Conservation (phyloP, 2,329 filamentous ascomycete genomes). For the Phoma sp. region DNA sequence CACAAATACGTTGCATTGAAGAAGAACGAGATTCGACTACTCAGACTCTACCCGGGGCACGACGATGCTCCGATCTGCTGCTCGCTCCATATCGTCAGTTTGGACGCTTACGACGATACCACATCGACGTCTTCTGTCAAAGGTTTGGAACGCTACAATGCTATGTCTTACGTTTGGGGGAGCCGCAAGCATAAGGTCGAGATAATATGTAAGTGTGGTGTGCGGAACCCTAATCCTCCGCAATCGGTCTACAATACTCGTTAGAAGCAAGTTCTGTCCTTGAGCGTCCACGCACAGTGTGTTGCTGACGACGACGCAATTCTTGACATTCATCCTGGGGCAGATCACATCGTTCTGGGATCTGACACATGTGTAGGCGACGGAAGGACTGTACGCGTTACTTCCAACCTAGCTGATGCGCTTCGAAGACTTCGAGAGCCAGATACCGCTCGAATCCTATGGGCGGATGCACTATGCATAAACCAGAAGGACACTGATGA, state of each 20-base stretch:
- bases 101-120: constrained; percentile 3
- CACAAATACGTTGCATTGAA: neutral
- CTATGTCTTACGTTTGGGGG: constrained; percentile 15
- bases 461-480: too few relatives aligned
- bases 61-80: neutral
- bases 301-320: too few relatives aligned
- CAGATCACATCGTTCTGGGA: neutral
- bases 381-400: neutral
- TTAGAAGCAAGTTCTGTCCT: too few relatives aligned
- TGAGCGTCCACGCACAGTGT: too few relatives aligned
- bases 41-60: neutral
- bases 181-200: neutral
- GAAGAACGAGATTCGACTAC: neutral
- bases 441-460: neutral
- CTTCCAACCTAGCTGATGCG: constrained; percentile 1
- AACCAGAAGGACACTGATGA: too few relatives aligned
- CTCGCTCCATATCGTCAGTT: neutral
- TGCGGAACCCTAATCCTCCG: too few relatives aligned
- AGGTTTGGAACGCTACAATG: neutral
- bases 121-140: neutral
- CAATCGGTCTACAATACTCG: too few relatives aligned
- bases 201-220: neutral
- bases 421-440: constrained; percentile 1
- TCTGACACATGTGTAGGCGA: neutral
- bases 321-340: too few relatives aligned